phyloP scores from a whole-genome alignment of 345 rosid species.

The Streptanthus diversifolius region DNA sequence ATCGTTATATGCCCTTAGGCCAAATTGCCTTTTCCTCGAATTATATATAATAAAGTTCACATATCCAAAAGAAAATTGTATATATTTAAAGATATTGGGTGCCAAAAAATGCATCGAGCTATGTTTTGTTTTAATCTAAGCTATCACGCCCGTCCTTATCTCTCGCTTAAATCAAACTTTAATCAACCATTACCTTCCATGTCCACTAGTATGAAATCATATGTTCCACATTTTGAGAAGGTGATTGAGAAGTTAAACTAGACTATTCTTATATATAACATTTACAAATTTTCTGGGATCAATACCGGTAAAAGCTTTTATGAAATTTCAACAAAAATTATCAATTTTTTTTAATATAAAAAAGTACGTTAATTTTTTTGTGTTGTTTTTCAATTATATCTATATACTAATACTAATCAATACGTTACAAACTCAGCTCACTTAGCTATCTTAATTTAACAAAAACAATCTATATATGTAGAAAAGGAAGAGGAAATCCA shows the following conservation, averaged over 20 bases:
- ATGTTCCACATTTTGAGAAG: not conserved
- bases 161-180: slow-evolving; percentile 6
- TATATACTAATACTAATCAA: not conserved
- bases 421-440: not conserved
- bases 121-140: slow-evolving; percentile 20
- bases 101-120: slow-evolving; percentile 18
- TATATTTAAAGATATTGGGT: slow-evolving; percentile 11
- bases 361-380: not conserved
- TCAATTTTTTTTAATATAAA: not conserved
- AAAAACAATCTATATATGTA: not conserved
- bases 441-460: not conserved
- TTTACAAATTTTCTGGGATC: not conserved
- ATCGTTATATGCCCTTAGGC: slow-evolving; percentile 9
- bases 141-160: slow-evolving; percentile 10
- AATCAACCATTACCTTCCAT: slow-evolving; percentile 17
- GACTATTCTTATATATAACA: not conserved
- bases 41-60: slow-evolving; percentile 2
- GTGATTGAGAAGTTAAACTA: not conserved
- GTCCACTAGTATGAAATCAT: not conserved
- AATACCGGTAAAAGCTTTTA: not conserved
- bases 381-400: not conserved
- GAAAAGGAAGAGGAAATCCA: not conserved
- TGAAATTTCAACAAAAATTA: not conserved
- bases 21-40: not conserved
- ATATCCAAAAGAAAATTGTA: not conserved